phyloP scores from a whole-genome alignment of 176 grass and related monocot species.

The Eleusine indica region DNA sequence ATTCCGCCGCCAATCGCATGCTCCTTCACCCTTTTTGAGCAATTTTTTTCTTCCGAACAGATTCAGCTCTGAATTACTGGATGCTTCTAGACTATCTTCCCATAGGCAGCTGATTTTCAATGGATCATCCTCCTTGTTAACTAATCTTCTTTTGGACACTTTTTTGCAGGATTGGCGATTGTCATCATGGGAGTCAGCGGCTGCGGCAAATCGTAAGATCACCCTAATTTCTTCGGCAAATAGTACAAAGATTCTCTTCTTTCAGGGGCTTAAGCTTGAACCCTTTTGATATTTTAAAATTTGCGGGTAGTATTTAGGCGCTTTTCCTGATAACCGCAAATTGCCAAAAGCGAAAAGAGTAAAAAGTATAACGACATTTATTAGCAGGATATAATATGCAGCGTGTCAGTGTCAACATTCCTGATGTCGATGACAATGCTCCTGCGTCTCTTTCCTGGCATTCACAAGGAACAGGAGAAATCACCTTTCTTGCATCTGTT shows the following conservation, averaged over 20 bases:
- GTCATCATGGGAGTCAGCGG: conserved; percentile 94
- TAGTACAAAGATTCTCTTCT: no score
- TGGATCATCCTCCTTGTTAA: not conserved
- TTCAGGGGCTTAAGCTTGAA: no score
- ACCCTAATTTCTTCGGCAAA: not conserved
- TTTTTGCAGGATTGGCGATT: conserved; percentile 61
- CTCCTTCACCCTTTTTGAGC: not conserved
- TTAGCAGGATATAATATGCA: not conserved
- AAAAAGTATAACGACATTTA: not conserved
- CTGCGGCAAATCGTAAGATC: conserved; percentile 89
- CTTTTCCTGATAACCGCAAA: not conserved
- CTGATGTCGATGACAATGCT: not conserved
- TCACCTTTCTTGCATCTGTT: not conserved
- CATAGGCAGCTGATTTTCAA: not conserved
- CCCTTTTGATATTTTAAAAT: no score
- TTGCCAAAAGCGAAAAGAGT: not conserved
- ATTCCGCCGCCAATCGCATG: not conserved
- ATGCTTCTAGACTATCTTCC: not conserved
- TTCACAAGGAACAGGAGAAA: not conserved
- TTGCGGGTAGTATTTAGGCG: no score
- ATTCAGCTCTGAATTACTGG: not conserved
- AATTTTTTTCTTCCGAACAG: not conserved
- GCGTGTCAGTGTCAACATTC: not conserved
- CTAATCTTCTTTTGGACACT: not conserved
- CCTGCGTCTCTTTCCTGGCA: not conserved